Conservation (phyloP, 1,284 basidiomycete species). For the Phellopilus nigrolimitatus region DNA sequence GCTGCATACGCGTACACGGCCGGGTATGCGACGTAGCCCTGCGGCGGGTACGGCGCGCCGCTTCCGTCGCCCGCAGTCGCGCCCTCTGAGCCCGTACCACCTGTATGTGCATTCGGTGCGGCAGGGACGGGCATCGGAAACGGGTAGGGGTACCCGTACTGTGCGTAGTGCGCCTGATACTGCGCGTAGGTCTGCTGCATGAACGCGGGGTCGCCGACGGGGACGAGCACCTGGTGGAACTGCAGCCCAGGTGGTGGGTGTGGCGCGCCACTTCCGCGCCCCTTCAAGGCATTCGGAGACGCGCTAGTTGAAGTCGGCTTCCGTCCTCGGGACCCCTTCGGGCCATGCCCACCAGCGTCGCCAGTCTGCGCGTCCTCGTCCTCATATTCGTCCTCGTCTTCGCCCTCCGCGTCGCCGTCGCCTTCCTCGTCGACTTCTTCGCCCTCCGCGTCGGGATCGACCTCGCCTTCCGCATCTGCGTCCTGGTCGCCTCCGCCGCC, state of each 20-base stretch:
- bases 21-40: neutral
- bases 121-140: neutral
- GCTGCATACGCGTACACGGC: neutral
- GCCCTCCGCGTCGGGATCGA: neutral
- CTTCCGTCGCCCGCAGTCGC: neutral
- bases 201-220: neutral
- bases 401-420: neutral
- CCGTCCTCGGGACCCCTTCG: neutral
- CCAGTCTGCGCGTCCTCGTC: neutral
- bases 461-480: neutral
- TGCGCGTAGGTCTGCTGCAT: constrained; percentile 2
- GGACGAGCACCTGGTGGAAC: constrained; percentile 13
- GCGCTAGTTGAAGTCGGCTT: neutral
- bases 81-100: no score
- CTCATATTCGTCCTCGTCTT: neutral
- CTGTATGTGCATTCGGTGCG: neutral
- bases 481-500: neutral
- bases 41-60: neutral
- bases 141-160: constrained; percentile 4
- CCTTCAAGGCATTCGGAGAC: neutral
- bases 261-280: neutral
- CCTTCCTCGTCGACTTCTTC: neutral
- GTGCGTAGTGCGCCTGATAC: constrained; percentile 15
- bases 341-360: neutral
- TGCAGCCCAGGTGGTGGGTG: neutral